phyloP scores from a whole-genome alignment of 2,329 filamentous ascomycete species.

The Aureobasidium sp. region DNA sequence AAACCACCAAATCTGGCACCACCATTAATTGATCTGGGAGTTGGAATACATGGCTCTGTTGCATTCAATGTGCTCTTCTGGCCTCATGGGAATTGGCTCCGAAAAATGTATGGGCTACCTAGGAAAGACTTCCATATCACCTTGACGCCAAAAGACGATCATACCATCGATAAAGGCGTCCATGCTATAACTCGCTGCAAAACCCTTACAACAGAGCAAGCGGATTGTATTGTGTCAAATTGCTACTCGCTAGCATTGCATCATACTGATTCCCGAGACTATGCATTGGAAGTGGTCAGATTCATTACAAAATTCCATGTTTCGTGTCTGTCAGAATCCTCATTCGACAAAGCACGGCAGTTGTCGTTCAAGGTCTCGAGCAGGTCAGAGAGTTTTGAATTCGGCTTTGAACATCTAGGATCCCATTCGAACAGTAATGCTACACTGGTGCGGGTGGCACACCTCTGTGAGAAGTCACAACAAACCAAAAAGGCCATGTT shows the following conservation, averaged over 20 bases:
- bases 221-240: not conserved
- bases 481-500: slow-evolving; percentile 7
- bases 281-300: not conserved
- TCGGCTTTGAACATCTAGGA: not conserved
- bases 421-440: not conserved
- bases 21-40: not conserved
- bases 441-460: not conserved
- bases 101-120: not conserved
- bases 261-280: not conserved
- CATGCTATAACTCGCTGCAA: not conserved
- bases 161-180: slow-evolving; percentile 14
- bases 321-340: not conserved
- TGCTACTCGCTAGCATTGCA: not conserved
- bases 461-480: not conserved
- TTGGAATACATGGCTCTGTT: not conserved
- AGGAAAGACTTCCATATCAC: slow-evolving; percentile 13
- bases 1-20: not conserved
- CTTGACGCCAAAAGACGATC: slow-evolving; percentile 1
- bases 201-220: not conserved
- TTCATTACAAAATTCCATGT: not conserved
- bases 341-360: slow-evolving; percentile 1
- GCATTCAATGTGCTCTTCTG: slow-evolving; percentile 12
- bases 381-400: not conserved
- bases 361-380: not conserved
- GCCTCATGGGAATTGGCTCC: slow-evolving; percentile 11